These are phyloP conservation scores for Cladophialophora psammophila DNA, from an alignment of 2,329 filamentous ascomycete genomes.

Conservation along the genomic window DNA sequence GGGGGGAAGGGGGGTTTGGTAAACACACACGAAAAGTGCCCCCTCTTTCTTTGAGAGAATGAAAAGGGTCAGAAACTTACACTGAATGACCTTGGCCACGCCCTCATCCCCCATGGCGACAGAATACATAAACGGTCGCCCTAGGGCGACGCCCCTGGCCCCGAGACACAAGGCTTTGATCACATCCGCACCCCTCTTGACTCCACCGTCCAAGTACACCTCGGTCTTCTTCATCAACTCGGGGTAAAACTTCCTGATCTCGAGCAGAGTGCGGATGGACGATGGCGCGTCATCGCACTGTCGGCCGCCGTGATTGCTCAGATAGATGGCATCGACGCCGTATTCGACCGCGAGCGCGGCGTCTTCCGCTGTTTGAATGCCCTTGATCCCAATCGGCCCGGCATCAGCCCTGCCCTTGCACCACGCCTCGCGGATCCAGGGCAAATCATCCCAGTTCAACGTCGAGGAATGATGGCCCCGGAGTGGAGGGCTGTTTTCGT, in stretches of 20 bases:
- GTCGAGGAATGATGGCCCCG: conserved; percentile 61
- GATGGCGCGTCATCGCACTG: conserved; percentile 61
- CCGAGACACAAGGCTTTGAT: conserved; percentile 63
- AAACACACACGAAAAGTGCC: neutral
- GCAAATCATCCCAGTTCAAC: conserved; percentile 62
- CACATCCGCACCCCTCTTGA: conserved; percentile 62
- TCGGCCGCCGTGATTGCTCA: conserved; percentile 67
- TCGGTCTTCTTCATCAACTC: conserved; percentile 60
- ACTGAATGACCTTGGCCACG: conserved; percentile 57
- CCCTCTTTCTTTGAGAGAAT: neutral
- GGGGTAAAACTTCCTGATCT: conserved; percentile 59
- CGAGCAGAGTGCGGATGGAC: conserved; percentile 59
- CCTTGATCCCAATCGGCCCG: conserved; percentile 65
- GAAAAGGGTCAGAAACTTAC: conserved; percentile 24
- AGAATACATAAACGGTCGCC: conserved; percentile 61
- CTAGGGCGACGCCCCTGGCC: conserved; percentile 62
- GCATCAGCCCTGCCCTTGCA: conserved; percentile 45
- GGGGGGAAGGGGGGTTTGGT: neutral
- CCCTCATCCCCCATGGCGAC: conserved; percentile 61
- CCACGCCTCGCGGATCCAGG: conserved; percentile 57
- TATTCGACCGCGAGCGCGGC: conserved; percentile 57
- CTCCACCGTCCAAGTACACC: conserved; percentile 62
- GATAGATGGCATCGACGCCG: conserved; percentile 62
- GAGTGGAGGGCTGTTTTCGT: conserved; percentile 60
- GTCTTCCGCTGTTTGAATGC: conserved; percentile 64